phyloP scores from a whole-genome alignment of 1,139 yeast species.

The Suhomyces choctaworum region DNA sequence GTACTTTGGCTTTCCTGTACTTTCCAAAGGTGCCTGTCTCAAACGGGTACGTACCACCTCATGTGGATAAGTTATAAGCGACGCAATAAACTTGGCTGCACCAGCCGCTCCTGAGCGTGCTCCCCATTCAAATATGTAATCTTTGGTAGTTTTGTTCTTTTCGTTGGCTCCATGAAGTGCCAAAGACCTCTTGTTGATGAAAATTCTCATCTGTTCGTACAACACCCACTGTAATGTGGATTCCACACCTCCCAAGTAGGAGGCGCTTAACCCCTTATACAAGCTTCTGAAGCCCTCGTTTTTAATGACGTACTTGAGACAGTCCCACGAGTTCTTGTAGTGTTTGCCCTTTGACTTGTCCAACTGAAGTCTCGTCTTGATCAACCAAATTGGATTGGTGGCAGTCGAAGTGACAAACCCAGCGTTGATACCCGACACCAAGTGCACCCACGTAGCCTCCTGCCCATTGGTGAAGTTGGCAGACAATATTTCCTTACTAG shows the following conservation, averaged over 20 bases:
- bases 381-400: constrained; percentile 99
- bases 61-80: constrained; percentile 93
- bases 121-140: constrained; percentile 81
- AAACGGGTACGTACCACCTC: constrained; percentile 95
- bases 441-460: constrained; percentile 84
- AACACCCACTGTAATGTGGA: constrained; percentile 95
- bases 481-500: constrained; percentile 74
- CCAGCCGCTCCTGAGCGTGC: constrained; percentile 99
- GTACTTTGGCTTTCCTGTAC: constrained; percentile 80
- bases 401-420: constrained; percentile 95
- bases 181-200: constrained; percentile 61
- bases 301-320: constrained; percentile 65
- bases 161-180: constrained; percentile 46
- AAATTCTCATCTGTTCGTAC: constrained; percentile 87
- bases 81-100: constrained; percentile 89
- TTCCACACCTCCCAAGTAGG: constrained; percentile 92
- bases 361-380: constrained; percentile 90
- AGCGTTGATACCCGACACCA: constrained; percentile 86
- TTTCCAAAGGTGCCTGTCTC: constrained; percentile 83
- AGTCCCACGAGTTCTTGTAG: constrained; percentile 85
- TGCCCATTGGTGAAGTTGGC: constrained; percentile 65
- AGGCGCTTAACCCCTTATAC: constrained; percentile 88
- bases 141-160: constrained; percentile 52
- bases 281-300: constrained; percentile 80
- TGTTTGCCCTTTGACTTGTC: constrained; percentile 67